These are phyloP conservation scores for Aspergillus sclerotioniger DNA, from an alignment of 495 filamentous ascomycete species.

Conservation along the genomic window DNA sequence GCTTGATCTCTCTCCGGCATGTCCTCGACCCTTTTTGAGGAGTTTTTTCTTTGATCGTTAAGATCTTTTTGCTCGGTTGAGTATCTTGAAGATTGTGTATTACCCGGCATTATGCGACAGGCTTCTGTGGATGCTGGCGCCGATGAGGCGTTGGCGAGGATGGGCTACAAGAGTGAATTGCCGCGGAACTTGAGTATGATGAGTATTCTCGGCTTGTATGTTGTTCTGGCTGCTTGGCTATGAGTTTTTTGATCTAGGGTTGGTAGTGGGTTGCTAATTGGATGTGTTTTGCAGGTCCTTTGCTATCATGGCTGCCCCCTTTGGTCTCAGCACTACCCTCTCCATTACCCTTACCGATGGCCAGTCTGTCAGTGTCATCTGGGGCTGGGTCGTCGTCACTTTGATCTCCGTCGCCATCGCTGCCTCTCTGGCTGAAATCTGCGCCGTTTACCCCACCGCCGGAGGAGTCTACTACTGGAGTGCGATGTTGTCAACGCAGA, in stretches of 20 bases:
- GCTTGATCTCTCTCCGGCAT: neutral
- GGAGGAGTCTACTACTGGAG: slow-evolving; percentile 76
- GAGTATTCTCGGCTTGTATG: slow-evolving; percentile 60
- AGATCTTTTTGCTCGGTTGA: neutral
- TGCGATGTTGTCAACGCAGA: slow-evolving; percentile 54
- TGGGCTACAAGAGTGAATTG: slow-evolving; percentile 64
- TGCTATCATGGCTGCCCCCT: slow-evolving; percentile 61
- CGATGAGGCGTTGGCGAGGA: slow-evolving; percentile 56
- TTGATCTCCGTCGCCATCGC: slow-evolving; percentile 69
- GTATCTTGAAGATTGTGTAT: neutral
- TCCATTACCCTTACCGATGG: slow-evolving; percentile 67
- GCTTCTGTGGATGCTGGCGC: slow-evolving; percentile 35
- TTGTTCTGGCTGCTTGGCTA: slow-evolving; percentile 9
- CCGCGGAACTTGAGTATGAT: slow-evolving; percentile 62
- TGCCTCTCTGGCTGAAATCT: slow-evolving; percentile 72
- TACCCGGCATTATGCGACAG: slow-evolving; percentile 16
- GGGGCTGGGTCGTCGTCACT: slow-evolving; percentile 68
- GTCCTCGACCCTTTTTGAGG: neutral
- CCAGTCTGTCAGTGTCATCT: slow-evolving; percentile 64
- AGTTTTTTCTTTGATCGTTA: neutral
- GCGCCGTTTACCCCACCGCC: slow-evolving; percentile 68
- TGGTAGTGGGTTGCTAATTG: neutral
- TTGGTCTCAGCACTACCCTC: slow-evolving; percentile 67
- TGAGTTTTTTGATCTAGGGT: neutral
- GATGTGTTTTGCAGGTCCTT: slow-evolving; percentile 31